A percentile compares a stretch with the other conserved stretches of the same genome.
Conservation (phyloP, 2,329 filamentous ascomycete genomes). For the Apiospora marii region DNA sequence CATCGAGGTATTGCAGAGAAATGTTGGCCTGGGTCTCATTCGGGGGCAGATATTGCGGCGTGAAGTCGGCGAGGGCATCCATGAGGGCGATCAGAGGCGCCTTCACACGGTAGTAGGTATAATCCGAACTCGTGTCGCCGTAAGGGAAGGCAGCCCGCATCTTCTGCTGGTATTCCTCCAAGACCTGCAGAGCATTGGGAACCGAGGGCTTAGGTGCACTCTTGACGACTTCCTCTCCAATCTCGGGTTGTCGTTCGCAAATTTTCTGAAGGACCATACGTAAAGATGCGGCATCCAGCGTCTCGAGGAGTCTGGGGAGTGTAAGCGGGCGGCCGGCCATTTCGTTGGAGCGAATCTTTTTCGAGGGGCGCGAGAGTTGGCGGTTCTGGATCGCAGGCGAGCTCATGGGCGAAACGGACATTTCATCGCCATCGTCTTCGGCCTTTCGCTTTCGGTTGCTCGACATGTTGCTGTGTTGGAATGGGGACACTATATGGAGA, state of each 20-base stretch:
- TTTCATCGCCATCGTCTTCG: conserved; percentile 82
- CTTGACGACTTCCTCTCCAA: conserved; percentile 83
- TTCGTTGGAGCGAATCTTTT: conserved; percentile 71
- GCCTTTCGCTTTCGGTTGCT: conserved; percentile 83
- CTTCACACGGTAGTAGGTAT: conserved; percentile 92
- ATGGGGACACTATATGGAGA: conserved; percentile 52
- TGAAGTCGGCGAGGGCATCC: conserved; percentile 92
- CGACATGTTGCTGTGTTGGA: conserved; percentile 56
- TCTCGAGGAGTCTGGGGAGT: conserved; percentile 84
- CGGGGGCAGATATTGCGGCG: conserved; percentile 92
- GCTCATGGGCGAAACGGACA: conserved; percentile 86
- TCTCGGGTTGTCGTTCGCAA: conserved; percentile 86
- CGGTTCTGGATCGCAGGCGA: conserved; percentile 80
- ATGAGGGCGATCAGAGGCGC: conserved; percentile 81
- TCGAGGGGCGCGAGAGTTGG: conserved; percentile 68
- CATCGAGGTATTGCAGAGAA: conserved; percentile 87
- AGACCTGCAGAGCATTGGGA: conserved; percentile 78
- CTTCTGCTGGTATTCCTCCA: conserved; percentile 81
- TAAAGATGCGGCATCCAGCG: conserved; percentile 84
- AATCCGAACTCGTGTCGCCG: conserved; percentile 85
- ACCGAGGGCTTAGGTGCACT: conserved; percentile 89
- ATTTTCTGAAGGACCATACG: conserved; percentile 88
- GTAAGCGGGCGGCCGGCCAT: conserved; percentile 64
- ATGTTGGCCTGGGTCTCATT: conserved; percentile 84
- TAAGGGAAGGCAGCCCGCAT: conserved; percentile 86